Evolutionary conservation across 257 asterid genomes (phyloP).

Genomic region (Nyctanthes arbortristis): DNA sequence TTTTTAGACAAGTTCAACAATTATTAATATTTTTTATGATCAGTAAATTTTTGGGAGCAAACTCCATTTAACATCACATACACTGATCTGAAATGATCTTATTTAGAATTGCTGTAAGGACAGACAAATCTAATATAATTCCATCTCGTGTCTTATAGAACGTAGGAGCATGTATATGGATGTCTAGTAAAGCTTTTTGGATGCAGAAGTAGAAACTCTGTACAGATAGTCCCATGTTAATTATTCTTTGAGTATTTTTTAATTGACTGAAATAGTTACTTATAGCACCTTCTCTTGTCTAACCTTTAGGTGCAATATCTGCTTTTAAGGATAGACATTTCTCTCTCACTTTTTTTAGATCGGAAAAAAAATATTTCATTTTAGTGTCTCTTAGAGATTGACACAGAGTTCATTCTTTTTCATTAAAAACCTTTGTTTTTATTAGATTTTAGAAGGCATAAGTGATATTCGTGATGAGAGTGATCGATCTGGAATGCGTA

Average conservation of each 20-base stretch:
- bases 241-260: background rate
- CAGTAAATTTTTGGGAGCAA: background rate
- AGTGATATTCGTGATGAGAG: slow-evolving; percentile 99
- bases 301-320: slow-evolving; percentile 8
- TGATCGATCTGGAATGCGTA: slow-evolving; percentile 96
- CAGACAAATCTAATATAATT: too few species aligned
- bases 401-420: slow-evolving; percentile 8
- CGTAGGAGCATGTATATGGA: background rate
- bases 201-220: background rate
- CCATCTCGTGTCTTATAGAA: background rate
- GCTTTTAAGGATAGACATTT: slow-evolving; percentile 5
- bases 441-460: slow-evolving; percentile 85
- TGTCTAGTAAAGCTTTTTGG: background rate
- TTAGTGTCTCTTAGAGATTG: slow-evolving; percentile 8
- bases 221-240: background rate
- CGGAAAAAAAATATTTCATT: slow-evolving; percentile 9
- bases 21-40: background rate
- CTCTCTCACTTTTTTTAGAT: slow-evolving; percentile 9
- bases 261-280: background rate
- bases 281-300: background rate
- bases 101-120: background rate
- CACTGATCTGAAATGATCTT: background rate
- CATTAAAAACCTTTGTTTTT: slow-evolving; percentile 23
- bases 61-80: background rate
- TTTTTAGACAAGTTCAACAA: background rate